Evolutionary conservation across 768 basidiomycete genomes (phyloP), one percentile per base, ranked within the genome.

Genomic region (Crepidotus variabilis): DNA sequence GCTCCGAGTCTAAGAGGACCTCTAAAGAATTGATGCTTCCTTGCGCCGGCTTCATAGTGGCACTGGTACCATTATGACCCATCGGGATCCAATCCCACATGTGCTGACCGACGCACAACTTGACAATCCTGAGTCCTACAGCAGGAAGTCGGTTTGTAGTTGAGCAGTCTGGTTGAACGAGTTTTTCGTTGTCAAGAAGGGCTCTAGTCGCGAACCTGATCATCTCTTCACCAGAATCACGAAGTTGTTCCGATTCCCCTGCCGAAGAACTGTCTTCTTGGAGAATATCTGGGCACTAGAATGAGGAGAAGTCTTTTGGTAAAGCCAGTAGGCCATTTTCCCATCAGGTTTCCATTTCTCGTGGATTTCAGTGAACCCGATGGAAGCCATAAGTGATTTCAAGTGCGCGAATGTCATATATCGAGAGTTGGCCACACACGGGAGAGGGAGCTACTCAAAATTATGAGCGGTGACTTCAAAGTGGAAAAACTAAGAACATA

Each of bases 281-380:
- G 63, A 43, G 57, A 85, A 86, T 0, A 55, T 58, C 3, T 60
- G 57, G 11, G 63, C 61, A 52, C 45, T 11, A 50, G 48, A 34
- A 16, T 47, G 23, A 32, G 46, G 35, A 35, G 46, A 54, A 51
- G 51, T 51, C 68, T 84, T 90, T n/a, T 71, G 78, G 66, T 83
- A 94, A 8, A 97, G 74, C 85, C 88, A 91, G 67, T 96, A 97
- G 2, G 78, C 86, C 81, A 96, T 94, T 71, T 92, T 96, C 4
- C 92, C 88, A 13, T 83, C 83, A 21, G 70, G 65, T 63, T 78
- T 84, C 85, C 86, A 90, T 59, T 79, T 77, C 47, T 76, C 77
- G 54, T 80, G 77, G 20, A 88, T 65, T 64, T 84, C 72, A 0
- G 60, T 64, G 65, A 94, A 94, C 0, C 91, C 91, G 6, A 92